Percentiles rank a stretch among this genome's conserved stretches.
phyloP scores from a whole-genome alignment of 2,329 filamentous ascomycete genomes.

The Fusarium nanum region DNA sequence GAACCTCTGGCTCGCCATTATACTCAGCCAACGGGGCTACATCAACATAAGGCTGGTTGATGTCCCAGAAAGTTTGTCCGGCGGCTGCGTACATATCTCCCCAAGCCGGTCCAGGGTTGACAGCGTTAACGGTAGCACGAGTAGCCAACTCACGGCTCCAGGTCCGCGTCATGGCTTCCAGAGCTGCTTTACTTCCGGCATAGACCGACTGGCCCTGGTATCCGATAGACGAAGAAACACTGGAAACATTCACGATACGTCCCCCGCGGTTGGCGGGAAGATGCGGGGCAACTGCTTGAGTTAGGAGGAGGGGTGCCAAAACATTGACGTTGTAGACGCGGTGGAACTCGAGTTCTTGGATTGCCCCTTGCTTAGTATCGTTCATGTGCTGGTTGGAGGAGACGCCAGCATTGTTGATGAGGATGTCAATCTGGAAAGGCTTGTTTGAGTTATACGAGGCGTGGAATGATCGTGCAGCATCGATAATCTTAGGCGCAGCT shows the following conservation, averaged over 20 bases:
- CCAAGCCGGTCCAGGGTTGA: conserved; percentile 68
- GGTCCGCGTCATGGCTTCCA: conserved; percentile 69
- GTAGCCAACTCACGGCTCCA: conserved; percentile 68
- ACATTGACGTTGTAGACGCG: conserved; percentile 84
- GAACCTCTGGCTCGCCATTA: conserved; percentile 48
- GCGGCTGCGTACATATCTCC: conserved; percentile 62
- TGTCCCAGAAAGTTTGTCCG: conserved; percentile 51
- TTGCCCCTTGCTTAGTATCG: conserved; percentile 61
- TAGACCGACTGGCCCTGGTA: conserved; percentile 68
- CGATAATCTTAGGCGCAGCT: conserved; percentile 47
- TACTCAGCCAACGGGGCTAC: conserved; percentile 52
- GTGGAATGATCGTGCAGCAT: conserved; percentile 47
- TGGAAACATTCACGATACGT: conserved; percentile 67
- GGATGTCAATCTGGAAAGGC: conserved; percentile 72
- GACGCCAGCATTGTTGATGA: conserved; percentile 88
- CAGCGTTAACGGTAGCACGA: conserved; percentile 65
- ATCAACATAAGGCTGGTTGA: conserved; percentile 55
- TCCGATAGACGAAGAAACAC: conserved; percentile 64
- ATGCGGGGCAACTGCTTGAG: conserved; percentile 77
- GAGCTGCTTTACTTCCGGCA: conserved; percentile 67
- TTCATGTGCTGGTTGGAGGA: conserved; percentile 73
- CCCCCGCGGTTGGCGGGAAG: conserved; percentile 75
- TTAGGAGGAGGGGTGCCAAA: conserved; percentile 80
- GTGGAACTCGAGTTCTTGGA: conserved; percentile 74
- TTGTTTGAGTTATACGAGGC: conserved; percentile 35